phyloP scores from a whole-genome alignment of 1,284 basidiomycete species.

The Mycena sp. region DNA sequence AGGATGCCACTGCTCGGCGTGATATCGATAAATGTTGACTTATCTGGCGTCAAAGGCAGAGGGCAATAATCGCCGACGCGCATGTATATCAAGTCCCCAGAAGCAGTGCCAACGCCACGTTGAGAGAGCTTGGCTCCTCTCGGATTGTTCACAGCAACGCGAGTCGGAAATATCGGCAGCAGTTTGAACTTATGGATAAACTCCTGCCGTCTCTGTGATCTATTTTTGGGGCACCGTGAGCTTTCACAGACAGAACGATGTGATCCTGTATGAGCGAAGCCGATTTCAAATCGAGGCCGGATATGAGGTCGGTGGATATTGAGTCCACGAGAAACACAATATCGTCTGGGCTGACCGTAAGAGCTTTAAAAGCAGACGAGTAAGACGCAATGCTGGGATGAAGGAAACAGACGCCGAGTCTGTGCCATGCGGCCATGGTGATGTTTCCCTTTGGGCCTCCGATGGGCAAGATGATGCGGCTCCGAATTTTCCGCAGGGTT shows the following conservation, averaged over 20 bases:
- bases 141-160: constrained; percentile 1
- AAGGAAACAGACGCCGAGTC: constrained; percentile 17
- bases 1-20: constrained; percentile 9
- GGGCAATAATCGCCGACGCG: constrained; percentile 22
- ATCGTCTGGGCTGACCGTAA: background rate
- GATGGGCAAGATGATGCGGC: constrained; percentile 14
- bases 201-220: background rate
- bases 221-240: background rate
- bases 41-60: constrained; percentile 6
- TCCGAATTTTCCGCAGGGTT: constrained; percentile 20
- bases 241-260: constrained; percentile 2
- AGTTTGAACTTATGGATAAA: constrained; percentile 13
- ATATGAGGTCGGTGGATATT: constrained; percentile 5
- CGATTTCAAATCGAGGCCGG: constrained; percentile 2
- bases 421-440: constrained; percentile 17
- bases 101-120: background rate
- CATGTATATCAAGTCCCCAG: constrained; percentile 12
- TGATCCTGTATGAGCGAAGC: constrained; percentile 24
- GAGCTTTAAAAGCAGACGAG: background rate
- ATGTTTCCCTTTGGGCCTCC: background rate
- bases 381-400: constrained; percentile 9
- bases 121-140: constrained; percentile 13
- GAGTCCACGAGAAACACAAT: constrained; percentile 13
- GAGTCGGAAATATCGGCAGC: constrained; percentile 28
- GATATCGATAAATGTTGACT: constrained; percentile 26